These are phyloP conservation scores for Cordyceps farinosa DNA, from an alignment of 2,329 filamentous ascomycete genomes.

Conservation along the genomic window DNA sequence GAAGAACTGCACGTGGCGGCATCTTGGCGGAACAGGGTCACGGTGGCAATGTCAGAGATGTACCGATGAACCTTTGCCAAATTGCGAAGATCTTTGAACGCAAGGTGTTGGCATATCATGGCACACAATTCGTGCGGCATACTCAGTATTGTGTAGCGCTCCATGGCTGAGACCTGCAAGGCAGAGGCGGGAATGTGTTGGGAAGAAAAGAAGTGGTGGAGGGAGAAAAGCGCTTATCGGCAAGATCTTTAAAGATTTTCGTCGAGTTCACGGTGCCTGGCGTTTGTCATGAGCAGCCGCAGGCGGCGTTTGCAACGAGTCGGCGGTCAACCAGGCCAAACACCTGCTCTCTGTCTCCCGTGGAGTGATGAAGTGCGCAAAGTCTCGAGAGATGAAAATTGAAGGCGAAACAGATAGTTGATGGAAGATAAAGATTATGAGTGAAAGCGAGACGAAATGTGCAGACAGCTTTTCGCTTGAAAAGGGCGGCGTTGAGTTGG, in stretches of 20 bases:
- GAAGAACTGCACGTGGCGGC: neutral
- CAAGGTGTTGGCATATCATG: neutral
- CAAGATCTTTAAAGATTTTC: too few species aligned
- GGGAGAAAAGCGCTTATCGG: neutral
- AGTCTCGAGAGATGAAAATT: too few species aligned
- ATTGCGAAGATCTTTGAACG: neutral
- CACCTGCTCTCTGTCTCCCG: neutral
- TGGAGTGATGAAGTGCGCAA: too few species aligned
- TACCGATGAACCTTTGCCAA: neutral
- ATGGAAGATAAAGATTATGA: too few species aligned
- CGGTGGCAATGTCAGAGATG: neutral
- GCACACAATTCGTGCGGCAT: neutral
- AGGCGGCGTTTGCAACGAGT: neutral
- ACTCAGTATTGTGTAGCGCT: neutral
- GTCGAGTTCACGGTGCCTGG: neutral
- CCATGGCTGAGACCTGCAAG: neutral
- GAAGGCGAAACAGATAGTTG: too few species aligned
- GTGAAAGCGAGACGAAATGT: too few species aligned
- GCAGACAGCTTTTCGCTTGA: too few species aligned
- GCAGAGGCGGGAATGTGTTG: neutral
- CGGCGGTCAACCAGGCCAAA: neutral
- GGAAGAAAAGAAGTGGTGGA: neutral
- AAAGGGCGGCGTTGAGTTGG: too few species aligned
- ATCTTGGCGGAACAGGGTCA: neutral
- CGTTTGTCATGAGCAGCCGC: neutral